Evolutionary conservation across 805 yeast genomes (phyloP).

Genomic region (Kodamaea fukazawae): DNA sequence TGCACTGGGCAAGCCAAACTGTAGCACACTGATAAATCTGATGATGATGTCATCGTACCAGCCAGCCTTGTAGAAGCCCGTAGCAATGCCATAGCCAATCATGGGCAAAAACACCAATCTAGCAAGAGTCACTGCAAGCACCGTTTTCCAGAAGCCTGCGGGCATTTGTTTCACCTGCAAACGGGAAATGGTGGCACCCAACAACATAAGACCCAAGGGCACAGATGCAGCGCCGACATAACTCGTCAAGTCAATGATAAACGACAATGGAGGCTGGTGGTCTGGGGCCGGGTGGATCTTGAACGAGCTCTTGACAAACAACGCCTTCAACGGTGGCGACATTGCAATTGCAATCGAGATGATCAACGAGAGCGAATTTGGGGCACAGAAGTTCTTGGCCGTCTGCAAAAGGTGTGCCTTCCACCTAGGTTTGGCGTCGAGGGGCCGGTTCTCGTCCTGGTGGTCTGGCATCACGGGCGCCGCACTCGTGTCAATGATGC

Average conservation of each 20-base stretch:
- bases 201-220: constrained; percentile 75
- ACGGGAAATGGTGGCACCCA: constrained; percentile 88
- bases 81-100: constrained; percentile 59
- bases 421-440: not conserved
- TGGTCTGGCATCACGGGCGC: constrained; percentile 11
- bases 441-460: no score
- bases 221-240: constrained; percentile 87
- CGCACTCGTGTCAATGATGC: constrained; percentile 12
- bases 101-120: constrained; percentile 74
- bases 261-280: constrained; percentile 75
- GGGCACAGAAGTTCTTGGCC: constrained; percentile 57
- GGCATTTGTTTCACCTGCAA: constrained; percentile 60
- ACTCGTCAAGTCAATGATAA: constrained; percentile 73
- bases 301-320: constrained; percentile 54
- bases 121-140: constrained; percentile 51
- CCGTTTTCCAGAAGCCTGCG: constrained; percentile 67
- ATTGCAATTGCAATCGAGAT: constrained; percentile 64
- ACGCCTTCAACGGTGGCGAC: constrained; percentile 68
- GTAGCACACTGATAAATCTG: constrained; percentile 68
- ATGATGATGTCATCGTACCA: constrained; percentile 67
- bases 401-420: constrained; percentile 7
- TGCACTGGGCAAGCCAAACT: constrained; percentile 82
- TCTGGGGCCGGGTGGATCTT: constrained; percentile 80
- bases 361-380: constrained; percentile 71
- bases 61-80: constrained; percentile 58